Base-by-base conservation (phyloP, 1,284 basidiomycete genomes). In the Malassezia pachydermatis region DNA sequence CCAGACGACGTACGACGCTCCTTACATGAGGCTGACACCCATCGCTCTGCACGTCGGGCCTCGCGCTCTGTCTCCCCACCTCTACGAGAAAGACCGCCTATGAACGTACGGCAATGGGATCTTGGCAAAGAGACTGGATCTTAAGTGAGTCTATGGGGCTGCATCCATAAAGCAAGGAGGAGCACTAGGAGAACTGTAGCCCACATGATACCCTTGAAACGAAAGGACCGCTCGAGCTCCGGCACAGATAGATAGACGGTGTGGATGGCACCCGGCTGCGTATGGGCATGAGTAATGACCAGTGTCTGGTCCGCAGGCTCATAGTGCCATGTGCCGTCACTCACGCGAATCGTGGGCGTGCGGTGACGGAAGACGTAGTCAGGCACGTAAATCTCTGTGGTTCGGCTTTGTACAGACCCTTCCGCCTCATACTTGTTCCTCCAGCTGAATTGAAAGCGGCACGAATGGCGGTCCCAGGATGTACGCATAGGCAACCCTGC, bases 401-500 rank as follows among this genome's bases (percentile, higher is more conserved):
- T 35, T 6, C 9, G 11, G 20, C 41, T 22, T 23, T 9, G 20
- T 17, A 16, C 4, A 16, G 29, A 10, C 4, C 11, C 25, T 23
- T 16, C 24, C 16, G 20, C 23, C 1, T 11, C 11, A 11, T 29
- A 25, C 16, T 13, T 41, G 13, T 10, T 24, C 17, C 11, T 37
- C 64, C 64, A 73, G 24, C 54, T 48, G 32, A 70, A 59, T 25
- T 55, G 54, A 50, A 60, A 72, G 23, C 41, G 37, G 16, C 55
- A 57, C 25, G 53, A 54, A 20, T 57, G 36, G 3, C 52, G 37
- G 51, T 73, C 55, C 54, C 62, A 73, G 5, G 25, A 22, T 1
- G 57, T 58, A 9, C 41, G 43, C 14, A 60, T 24, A 20, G 66
- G 72, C 10, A 62, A 58, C 3, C 72, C 72, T 2, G 71, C 70